phyloP scores from a whole-genome alignment of 179 eudicot genomes.

The Silene coronaria region DNA sequence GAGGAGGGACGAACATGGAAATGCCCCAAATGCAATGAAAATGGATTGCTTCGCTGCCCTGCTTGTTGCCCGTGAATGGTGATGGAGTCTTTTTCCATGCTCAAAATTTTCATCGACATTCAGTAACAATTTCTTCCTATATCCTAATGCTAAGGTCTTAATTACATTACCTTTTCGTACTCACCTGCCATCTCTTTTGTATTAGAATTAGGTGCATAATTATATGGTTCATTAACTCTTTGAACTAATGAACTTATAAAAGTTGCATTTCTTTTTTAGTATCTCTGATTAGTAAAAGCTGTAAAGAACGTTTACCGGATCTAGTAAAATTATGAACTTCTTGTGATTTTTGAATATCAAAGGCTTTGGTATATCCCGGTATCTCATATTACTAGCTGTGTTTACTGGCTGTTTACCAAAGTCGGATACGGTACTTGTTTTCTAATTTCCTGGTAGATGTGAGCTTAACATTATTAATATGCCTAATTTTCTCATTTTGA shows the following conservation, averaged over 20 bases:
- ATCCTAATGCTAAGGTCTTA: slow-evolving; percentile 13
- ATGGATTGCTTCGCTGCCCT: slow-evolving; percentile 84
- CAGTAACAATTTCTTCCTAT: slow-evolving; percentile 17
- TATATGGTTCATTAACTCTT: slow-evolving; percentile 21
- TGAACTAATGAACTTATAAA: slow-evolving; percentile 20
- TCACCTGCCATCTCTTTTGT: slow-evolving; percentile 6
- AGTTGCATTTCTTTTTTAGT: slow-evolving; percentile 9
- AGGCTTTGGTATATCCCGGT: not conserved
- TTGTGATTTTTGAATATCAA: no score
- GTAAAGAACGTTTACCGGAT: slow-evolving; percentile 13
- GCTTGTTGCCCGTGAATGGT: slow-evolving; percentile 40
- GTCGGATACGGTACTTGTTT: not conserved
- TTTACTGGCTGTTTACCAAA: not conserved
- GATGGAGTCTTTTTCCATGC: not conserved
- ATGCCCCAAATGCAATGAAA: slow-evolving; percentile 81
- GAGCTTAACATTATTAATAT: not conserved
- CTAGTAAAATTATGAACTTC: not conserved
- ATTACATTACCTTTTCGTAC: slow-evolving; percentile 12
- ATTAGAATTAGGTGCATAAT: slow-evolving; percentile 9
- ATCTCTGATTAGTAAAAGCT: slow-evolving; percentile 13
- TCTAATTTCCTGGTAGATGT: slow-evolving; percentile 1
- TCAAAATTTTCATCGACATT: not conserved
- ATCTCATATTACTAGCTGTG: not conserved
- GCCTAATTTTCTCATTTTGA: slow-evolving; percentile 1
- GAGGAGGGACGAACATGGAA: slow-evolving; percentile 56